These are phyloP conservation scores for Fusarium mangiferae DNA, from an alignment of 2,329 filamentous ascomycete species.

Conservation along the genomic window DNA sequence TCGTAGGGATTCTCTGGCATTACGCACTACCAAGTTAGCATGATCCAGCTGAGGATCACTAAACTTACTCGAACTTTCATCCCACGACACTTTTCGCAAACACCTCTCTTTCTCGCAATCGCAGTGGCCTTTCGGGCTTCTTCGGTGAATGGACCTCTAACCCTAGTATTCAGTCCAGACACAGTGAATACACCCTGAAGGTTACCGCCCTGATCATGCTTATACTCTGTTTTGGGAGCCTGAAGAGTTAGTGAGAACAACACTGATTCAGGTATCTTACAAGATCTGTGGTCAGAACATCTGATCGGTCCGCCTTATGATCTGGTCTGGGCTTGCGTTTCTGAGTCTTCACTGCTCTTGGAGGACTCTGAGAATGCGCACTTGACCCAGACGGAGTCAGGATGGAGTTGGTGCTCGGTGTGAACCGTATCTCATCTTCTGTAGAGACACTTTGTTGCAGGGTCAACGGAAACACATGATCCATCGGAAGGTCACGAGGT, in stretches of 20 bases:
- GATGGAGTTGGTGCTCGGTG: background rate
- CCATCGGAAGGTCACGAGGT: background rate
- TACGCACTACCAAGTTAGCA: rapidly evolving
- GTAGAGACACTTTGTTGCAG: background rate
- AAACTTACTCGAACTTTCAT: background rate
- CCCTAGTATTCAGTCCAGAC: background rate
- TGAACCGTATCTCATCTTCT: background rate
- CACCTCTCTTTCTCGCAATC: background rate
- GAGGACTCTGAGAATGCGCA: background rate
- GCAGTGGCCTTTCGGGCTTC: background rate
- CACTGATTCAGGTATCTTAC: background rate
- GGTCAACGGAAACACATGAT: background rate
- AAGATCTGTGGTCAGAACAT: background rate
- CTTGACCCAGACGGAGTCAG: background rate
- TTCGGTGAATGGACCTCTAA: background rate
- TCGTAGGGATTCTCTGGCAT: background rate
- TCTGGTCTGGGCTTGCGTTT: background rate
- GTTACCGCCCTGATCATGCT: background rate
- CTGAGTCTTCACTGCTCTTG: rapidly evolving
- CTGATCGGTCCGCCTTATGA: background rate
- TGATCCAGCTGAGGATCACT: background rate
- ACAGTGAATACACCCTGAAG: background rate
- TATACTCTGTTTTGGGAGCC: background rate
- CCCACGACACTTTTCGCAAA: background rate
- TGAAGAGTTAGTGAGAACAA: background rate